Conservation (phyloP, 345 rosid genomes). For the Leavenworthia alabamica region DNA sequence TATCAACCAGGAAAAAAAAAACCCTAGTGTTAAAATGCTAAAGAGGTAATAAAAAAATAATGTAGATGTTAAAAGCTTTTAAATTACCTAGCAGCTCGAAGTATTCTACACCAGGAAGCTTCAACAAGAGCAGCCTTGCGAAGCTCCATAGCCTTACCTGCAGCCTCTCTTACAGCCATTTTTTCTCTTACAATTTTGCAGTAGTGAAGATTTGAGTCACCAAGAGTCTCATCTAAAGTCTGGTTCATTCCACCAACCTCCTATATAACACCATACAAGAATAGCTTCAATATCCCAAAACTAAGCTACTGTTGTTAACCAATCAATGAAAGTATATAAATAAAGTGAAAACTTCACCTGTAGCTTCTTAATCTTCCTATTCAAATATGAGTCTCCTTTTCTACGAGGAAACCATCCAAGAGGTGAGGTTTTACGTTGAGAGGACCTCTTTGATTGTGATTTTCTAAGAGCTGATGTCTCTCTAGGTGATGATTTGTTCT, state of each 20-base stretch:
- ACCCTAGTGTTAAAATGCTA: background rate
- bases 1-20: conserved; percentile 16
- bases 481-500: conserved; percentile 57
- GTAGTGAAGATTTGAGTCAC: conserved; percentile 84
- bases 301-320: background rate
- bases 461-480: conserved; percentile 50
- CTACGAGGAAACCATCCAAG: conserved; percentile 80
- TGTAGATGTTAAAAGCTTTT: background rate
- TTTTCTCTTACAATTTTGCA: conserved; percentile 79
- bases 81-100: conserved; percentile 77
- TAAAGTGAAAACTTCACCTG: conserved; percentile 48
- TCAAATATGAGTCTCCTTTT: conserved; percentile 71
- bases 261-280: conserved; percentile 37
- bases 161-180: conserved; percentile 90
- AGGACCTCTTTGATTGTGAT: conserved; percentile 73
- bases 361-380: conserved; percentile 79
- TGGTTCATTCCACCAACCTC: conserved; percentile 83
- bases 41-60: background rate
- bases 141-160: conserved; percentile 75
- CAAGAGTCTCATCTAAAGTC: conserved; percentile 88
- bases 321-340: background rate
- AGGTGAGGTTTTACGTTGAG: conserved; percentile 74
- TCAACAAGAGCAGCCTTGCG: conserved; percentile 87
- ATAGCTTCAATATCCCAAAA: background rate
- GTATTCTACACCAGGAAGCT: conserved; percentile 92